phyloP scores from a whole-genome alignment of 208 protist genomes.

The Acanthamoeba polyphaga region DNA sequence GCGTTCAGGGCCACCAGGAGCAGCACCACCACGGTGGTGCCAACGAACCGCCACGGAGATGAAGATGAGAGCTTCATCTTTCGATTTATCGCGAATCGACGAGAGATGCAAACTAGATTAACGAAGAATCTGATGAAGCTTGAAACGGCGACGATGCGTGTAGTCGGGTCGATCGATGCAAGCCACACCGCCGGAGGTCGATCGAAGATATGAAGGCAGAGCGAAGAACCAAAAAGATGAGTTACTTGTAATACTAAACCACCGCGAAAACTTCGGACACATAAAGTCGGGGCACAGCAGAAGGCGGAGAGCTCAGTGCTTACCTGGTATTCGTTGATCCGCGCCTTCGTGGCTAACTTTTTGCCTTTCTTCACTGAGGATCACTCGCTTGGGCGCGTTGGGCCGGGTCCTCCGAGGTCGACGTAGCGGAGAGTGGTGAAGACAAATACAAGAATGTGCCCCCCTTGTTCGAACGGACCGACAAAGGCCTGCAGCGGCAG shows the following conservation, averaged over 20 bases:
- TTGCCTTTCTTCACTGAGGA: no score
- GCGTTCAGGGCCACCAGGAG: neutral
- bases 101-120: neutral
- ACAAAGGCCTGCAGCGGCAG: neutral
- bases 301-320: no score
- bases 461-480: neutral
- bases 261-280: no score
- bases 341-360: no score
- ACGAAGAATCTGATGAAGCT: neutral
- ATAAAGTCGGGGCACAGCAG: no score
- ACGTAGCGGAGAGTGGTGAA: neutral
- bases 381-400: no score
- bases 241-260: no score
- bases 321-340: no score
- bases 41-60: neutral
- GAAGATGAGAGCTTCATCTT: conserved; percentile 13
- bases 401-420: no score
- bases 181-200: no score
- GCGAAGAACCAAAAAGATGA: neutral
- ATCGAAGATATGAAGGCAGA: neutral
- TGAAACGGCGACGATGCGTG: neutral
- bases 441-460: neutral
- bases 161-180: no score
- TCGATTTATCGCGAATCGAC: no score
- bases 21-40: neutral